Evolutionary conservation across 2,329 filamentous ascomycete genomes (phyloP), one percentile per base, ranked within the genome.

Genomic region (Aspergillus alliaceus): DNA sequence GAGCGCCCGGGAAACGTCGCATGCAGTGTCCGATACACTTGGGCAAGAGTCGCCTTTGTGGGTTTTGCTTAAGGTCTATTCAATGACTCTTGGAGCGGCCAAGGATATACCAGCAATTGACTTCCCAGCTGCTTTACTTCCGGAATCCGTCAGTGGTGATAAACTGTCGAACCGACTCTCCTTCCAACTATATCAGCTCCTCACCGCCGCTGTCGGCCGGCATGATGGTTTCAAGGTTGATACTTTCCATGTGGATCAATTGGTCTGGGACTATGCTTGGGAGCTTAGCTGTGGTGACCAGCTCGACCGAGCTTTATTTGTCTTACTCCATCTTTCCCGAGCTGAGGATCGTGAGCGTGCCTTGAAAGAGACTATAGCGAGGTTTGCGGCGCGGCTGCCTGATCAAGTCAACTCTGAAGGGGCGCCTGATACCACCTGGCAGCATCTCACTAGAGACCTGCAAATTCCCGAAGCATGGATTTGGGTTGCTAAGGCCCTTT

Each of bases 401-500:
- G 84, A 87, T 7, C 78, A 82, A 3, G 82, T 87, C 50, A 78
- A 81, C 8, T 81, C 83, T 6, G 68, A 74, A 44, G 72, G 71
- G 24, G 64, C 66, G 4, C 62, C 69, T 20, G 66, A 72, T 60
- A 70, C 76, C 15, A 81, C 75, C 53, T 91, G 87, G 73, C 77
- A 75, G 11, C 81, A 83, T 14, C 78, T 95, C 22, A 83, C 83
- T 0, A 77, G 82, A 44, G 85, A 84, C 31, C 84, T 93, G 53
- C 84, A 85, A 61, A 84, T 98, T 40, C 91, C 93, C 0, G 75
- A 82, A 1, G 74, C 83, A 3, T 96, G 93, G 92, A 82, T 98
- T 51, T 96, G 90, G 86, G 86, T 91, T 58, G 91, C 95, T 18
- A 90, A 93, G 69, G 93, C 93, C 12, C 81, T 93, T 14, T 89